Evolutionary conservation across 208 protist species (phyloP), one percentile per base, ranked within the genome.

Genomic region (Phytomonas sp.): DNA sequence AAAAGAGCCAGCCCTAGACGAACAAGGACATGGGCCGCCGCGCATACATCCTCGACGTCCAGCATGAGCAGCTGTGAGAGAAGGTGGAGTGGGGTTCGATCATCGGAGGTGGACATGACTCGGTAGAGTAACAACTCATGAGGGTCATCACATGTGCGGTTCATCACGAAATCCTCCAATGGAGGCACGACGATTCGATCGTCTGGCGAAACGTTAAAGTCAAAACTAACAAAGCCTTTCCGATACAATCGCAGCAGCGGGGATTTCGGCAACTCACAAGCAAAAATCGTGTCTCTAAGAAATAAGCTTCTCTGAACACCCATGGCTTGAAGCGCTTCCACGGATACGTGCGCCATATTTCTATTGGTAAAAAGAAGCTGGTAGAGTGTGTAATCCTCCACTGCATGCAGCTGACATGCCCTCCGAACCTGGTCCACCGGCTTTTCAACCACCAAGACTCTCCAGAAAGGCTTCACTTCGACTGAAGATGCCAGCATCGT

Each of bases 151-250:
- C 81, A 86, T 6, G 97, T 96, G 60, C 97, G 81, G 75, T 99
- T 99, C 98, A 99, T 99, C 14, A 99, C 97, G 66, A 99, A 99
- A 69, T 98, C 87, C n/a, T 80, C 79, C 11, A 98, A 78, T 12
- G 97, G 97, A 2, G 97, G 97, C 19, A 99, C 91, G 11, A 88
- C 76, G 59, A 98, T 79, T 63, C 75, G 74, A 74, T 98, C 95
- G 30, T 94, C 80, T 23, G 96, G 81, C 19, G 81, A 66, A 16
- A 99, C 92, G 3, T 83, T 85, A 49, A 98, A 87, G 23, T 84
- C 77, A 34, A 94, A 71, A 67, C 92, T 97, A 5, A 99, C 82
- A 0, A 98, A 77, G 8, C 91, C 96, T 60, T 84, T 93, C 29
- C 74, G 84, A 52, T 97, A 96, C 33, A 99, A 73, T 36, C 62